Percentiles rank a stretch among this genome's conserved stretches.
phyloP scores from a whole-genome alignment of 352 stramenopile species.

The Pythium phragmiticola region DNA sequence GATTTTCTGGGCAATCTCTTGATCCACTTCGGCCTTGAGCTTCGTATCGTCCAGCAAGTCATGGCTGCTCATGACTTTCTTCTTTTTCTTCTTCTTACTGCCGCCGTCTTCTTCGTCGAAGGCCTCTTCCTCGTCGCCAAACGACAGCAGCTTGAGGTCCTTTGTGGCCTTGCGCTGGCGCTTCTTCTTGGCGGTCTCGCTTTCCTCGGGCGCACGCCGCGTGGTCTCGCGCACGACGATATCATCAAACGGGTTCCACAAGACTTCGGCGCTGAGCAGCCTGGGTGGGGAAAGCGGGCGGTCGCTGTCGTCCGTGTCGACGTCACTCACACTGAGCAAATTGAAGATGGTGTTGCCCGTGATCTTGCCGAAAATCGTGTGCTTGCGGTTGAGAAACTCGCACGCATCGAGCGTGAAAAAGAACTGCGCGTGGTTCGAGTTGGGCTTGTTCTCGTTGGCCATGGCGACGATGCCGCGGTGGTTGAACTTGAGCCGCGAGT shows the following conservation, averaged over 20 bases:
- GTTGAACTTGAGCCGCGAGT: slow-evolving; percentile 94
- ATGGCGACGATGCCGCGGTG: slow-evolving; percentile 95
- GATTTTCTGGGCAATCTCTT: slow-evolving; percentile 52
- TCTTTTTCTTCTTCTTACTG: slow-evolving; percentile 43
- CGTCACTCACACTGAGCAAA: slow-evolving; percentile 88
- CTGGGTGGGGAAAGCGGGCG: slow-evolving; percentile 71
- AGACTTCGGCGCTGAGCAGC: slow-evolving; percentile 87
- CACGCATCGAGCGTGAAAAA: slow-evolving; percentile 97
- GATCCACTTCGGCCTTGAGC: slow-evolving; percentile 62
- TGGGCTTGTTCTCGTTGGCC: slow-evolving; percentile 86
- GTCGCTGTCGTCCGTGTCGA: slow-evolving; percentile 87
- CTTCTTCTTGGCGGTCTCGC: slow-evolving; percentile 47
- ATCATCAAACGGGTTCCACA: slow-evolving; percentile 95
- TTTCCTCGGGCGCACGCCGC: slow-evolving; percentile 27
- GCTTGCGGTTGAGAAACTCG: slow-evolving; percentile 94
- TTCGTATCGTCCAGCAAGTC: slow-evolving; percentile 65
- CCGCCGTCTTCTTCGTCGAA: slow-evolving; percentile 62
- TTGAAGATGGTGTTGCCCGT: slow-evolving; percentile 98
- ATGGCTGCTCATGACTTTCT: slow-evolving; percentile 73
- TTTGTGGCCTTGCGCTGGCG: slow-evolving; percentile 91
- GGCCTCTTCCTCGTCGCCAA: slow-evolving; percentile 89
- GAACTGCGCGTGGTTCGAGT: slow-evolving; percentile 94
- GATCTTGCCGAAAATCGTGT: slow-evolving; percentile 94
- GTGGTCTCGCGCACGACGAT: slow-evolving; percentile 80
- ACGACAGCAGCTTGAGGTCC: slow-evolving; percentile 94